Conservation (phyloP, 257 asterid species). For the Paraleonurus japonicus region DNA sequence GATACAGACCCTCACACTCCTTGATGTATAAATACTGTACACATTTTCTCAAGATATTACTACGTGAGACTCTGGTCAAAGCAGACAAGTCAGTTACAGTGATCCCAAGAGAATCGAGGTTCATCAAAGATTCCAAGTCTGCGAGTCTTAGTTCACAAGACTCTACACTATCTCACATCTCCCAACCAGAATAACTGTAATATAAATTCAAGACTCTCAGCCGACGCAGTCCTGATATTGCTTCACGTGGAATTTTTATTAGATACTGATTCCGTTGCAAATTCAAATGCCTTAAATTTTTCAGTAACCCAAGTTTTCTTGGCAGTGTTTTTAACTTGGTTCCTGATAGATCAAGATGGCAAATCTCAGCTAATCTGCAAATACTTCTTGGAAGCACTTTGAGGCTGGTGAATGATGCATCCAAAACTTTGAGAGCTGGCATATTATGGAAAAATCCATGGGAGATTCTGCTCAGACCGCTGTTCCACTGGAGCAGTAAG, state of each 20-base stretch:
- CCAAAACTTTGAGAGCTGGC: slow-evolving; percentile 44
- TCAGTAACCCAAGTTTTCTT: slow-evolving; percentile 36
- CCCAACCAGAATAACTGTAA: slow-evolving; percentile 45
- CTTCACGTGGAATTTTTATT: slow-evolving; percentile 34
- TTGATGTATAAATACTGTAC: slow-evolving; percentile 46
- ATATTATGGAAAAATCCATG: slow-evolving; percentile 31
- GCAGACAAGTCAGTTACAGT: slow-evolving; percentile 34
- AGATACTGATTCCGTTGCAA: slow-evolving; percentile 47
- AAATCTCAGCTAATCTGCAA: slow-evolving; percentile 36
- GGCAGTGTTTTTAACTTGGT: slow-evolving; percentile 45
- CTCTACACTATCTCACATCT: slow-evolving; percentile 18
- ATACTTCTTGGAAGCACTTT: slow-evolving; percentile 39
- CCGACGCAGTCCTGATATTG: slow-evolving; percentile 37
- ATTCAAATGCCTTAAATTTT: slow-evolving; percentile 39
- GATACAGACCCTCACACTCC: slow-evolving; percentile 44
- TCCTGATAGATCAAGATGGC: slow-evolving; percentile 51
- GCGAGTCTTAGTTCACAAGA: slow-evolving; percentile 31
- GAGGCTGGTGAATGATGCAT: slow-evolving; percentile 42
- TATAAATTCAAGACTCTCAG: slow-evolving; percentile 47
- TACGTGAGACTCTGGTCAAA: slow-evolving; percentile 32
- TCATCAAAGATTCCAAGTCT: slow-evolving; percentile 35
- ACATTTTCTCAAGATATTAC: slow-evolving; percentile 30
- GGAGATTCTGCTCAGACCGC: slow-evolving; percentile 36
- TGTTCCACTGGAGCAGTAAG: slow-evolving; percentile 43
- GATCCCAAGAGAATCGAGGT: slow-evolving; percentile 45